Base-by-base conservation (phyloP, 2,329 filamentous ascomycete genomes). In the Ophiostoma piceae region DNA sequence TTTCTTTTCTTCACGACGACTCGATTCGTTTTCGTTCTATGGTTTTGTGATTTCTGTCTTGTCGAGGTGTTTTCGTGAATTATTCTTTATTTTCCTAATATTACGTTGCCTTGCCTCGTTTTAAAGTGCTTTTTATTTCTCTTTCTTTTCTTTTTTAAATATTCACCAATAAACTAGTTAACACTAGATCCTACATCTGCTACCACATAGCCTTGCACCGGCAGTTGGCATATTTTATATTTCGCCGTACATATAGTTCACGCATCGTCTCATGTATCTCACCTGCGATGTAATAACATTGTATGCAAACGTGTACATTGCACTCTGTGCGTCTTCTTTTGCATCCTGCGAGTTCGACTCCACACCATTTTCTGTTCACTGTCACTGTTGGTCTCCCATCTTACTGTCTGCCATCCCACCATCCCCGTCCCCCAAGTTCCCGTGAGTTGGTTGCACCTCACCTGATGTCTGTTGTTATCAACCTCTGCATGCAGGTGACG, bases 141-240 rank as follows among this genome's bases (percentile, higher is more conserved):
- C 1, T 19, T 47, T 47, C 12, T 47, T 47, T 6, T 47, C 16
- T 14, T 7, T 47, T 47, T 19, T 14, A 19, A 41, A 3, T 6
- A 47, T 47, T 7, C 16, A 8, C 16, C 43, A 47, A n/a, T 19
- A 47, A 47, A 47, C 43, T 47, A 47, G 43, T 47, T 16, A 47
- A 47, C 43, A 47, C 54, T 29, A 22, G 54, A 57, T 19, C n/a
- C 54, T 29, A 60, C 26, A 35, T 62, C 57, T 22, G 35, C 57
- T 62, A 62, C 57, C 29, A 64, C 29, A 64, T 64, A 64, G 60
- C 60, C 60, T 64, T 64, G 60, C 37, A 22, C 60, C 60, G 60
- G 60, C 60, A 64, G 60, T 64, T 64, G 60, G 60, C n/a, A 37
- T 64, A 37, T 37, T 64, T 37, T 37, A 37, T 64, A 64, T 62